Conservation (phyloP, 2,329 filamentous ascomycete genomes). For the Coniella lustricola region DNA sequence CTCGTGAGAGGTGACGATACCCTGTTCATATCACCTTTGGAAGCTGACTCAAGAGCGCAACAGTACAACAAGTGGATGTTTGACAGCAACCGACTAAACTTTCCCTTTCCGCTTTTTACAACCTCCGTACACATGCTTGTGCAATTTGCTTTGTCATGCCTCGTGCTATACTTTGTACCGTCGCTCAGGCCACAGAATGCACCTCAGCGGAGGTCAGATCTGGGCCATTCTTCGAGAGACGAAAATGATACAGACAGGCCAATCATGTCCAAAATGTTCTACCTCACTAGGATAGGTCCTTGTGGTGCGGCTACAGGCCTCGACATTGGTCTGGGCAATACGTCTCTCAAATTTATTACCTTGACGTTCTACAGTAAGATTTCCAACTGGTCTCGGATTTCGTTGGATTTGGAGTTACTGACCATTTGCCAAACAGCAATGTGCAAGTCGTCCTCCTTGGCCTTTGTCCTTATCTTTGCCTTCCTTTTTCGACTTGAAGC, state of each 20-base stretch:
- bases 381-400: too few relatives aligned
- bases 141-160: conserved; percentile 72
- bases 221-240: conserved; percentile 37
- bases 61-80: conserved; percentile 99
- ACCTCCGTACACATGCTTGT: conserved; percentile 94
- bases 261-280: conserved; percentile 86
- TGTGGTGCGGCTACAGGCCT: conserved; percentile 89
- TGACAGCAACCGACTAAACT: conserved; percentile 74
- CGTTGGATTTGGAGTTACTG: conserved; percentile 18
- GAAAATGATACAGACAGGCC: conserved; percentile 42
- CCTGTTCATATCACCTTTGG: not conserved
- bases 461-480: conserved; percentile 91
- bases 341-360: conserved; percentile 90
- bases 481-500: conserved; percentile 88
- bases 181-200: conserved; percentile 62
- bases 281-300: conserved; percentile 82
- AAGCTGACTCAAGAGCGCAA: conserved; percentile 3
- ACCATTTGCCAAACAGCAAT: conserved; percentile 59
- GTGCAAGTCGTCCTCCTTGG: conserved; percentile 96
- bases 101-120: conserved; percentile 90
- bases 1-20: too few relatives aligned
- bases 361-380: conserved; percentile 84
- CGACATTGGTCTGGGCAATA: conserved; percentile 94
- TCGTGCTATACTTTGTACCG: conserved; percentile 77
- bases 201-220: conserved; percentile 34